These are phyloP conservation scores for Leishmania lainsoni DNA, from an alignment of 208 protist genomes.

Conservation along the genomic window DNA sequence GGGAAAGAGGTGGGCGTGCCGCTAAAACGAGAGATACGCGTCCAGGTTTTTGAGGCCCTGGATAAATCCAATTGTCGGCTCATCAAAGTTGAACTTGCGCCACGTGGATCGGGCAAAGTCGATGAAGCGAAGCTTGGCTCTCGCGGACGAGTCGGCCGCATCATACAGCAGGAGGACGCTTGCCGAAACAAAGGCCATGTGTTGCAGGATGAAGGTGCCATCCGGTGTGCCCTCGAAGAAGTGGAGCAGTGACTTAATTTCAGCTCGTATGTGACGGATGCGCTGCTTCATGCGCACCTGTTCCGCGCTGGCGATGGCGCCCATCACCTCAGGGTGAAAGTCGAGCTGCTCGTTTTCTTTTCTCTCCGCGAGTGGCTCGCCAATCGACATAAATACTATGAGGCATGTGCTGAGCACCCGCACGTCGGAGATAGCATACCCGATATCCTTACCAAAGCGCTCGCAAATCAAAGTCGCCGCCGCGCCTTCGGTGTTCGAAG, in stretches of 20 bases:
- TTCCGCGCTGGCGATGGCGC: not conserved
- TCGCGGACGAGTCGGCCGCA: slow-evolving; percentile 15
- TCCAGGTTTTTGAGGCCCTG: slow-evolving; percentile 53
- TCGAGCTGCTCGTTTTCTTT: slow-evolving; percentile 10
- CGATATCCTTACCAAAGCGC: slow-evolving; percentile 46
- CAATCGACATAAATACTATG: slow-evolving; percentile 46
- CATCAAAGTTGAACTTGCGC: slow-evolving; percentile 67
- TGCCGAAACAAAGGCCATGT: slow-evolving; percentile 77
- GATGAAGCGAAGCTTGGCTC: slow-evolving; percentile 53
- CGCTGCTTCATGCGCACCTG: slow-evolving; percentile 19
- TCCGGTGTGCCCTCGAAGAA: slow-evolving; percentile 59
- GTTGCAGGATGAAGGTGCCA: slow-evolving; percentile 48
- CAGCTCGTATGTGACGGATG: slow-evolving; percentile 13
- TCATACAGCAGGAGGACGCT: slow-evolving; percentile 78
- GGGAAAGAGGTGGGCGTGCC: not conserved
- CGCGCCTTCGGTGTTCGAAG: not conserved
- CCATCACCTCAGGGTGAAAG: slow-evolving; percentile 7
- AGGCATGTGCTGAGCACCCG: slow-evolving; percentile 41
- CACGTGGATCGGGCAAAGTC: slow-evolving; percentile 68
- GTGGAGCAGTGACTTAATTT: slow-evolving; percentile 39
- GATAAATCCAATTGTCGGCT: slow-evolving; percentile 63
- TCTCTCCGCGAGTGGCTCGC: slow-evolving; percentile 13
- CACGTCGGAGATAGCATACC: slow-evolving; percentile 39
- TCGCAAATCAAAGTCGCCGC: slow-evolving; percentile 18
- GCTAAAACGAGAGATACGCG: slow-evolving; percentile 19